phyloP scores from a whole-genome alignment of 192 early-diverging fungal genomes.

The Backusella parvicylindrica region DNA sequence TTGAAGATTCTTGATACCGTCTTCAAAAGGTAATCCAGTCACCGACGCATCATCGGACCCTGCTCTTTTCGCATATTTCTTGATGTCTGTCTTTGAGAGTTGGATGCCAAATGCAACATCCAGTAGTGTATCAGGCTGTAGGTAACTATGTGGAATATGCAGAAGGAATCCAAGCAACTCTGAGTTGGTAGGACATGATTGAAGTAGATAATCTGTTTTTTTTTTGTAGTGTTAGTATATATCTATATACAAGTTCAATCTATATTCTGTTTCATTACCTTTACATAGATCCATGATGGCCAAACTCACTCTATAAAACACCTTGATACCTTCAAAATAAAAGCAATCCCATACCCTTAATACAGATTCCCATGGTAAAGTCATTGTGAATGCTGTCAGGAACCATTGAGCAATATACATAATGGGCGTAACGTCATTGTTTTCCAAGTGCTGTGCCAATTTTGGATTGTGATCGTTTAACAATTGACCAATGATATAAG shows the following conservation, averaged over 20 bases:
- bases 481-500: conserved; percentile 75
- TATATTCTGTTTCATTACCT: conserved; percentile 35
- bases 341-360: conserved; percentile 94
- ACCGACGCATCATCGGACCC: conserved; percentile 8
- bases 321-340: conserved; percentile 79
- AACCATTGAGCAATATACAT: conserved; percentile 97
- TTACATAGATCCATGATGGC: conserved; percentile 59
- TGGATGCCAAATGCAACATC: conserved; percentile 69
- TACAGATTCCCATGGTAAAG: conserved; percentile 84
- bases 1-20: conserved; percentile 29
- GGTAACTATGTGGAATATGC: conserved; percentile 69
- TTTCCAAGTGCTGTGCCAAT: conserved; percentile 66
- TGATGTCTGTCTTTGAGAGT: conserved; percentile 55
- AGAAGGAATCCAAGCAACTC: conserved; percentile 76
- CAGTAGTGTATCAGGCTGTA: conserved; percentile 61
- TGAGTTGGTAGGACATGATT: conserved; percentile 70
- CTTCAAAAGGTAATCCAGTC: conserved; percentile 28
- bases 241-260: neutral
- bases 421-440: conserved; percentile 75
- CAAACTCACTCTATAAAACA: conserved; percentile 78
- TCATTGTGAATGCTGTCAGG: conserved; percentile 83
- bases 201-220: conserved; percentile 53
- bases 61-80: conserved; percentile 39
- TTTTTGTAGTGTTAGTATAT: neutral
- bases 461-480: conserved; percentile 64